A percentile compares a stretch with the other conserved stretches of the same genome.
These are phyloP conservation scores for Celoporthe dispersa DNA, from an alignment of 2,329 filamentous ascomycete genomes.

Conservation along the genomic window DNA sequence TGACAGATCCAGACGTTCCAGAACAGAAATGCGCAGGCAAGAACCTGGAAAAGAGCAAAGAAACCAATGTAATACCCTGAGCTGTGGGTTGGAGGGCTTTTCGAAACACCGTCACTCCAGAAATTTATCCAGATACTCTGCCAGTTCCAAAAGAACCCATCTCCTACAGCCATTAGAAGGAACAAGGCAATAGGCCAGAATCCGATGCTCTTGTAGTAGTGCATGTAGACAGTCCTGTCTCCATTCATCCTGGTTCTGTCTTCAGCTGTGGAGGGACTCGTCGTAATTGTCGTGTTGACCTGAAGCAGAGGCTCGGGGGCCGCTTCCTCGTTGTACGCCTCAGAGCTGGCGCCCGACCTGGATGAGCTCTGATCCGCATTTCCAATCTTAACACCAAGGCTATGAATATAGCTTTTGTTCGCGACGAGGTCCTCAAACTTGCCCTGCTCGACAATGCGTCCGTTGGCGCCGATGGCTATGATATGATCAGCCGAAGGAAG, in stretches of 20 bases:
- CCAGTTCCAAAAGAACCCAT: slow-evolving; percentile 37
- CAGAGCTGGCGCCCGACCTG: not conserved
- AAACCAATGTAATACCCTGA: slow-evolving; percentile 20
- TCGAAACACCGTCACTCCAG: slow-evolving; percentile 19
- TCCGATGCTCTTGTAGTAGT: slow-evolving; percentile 40
- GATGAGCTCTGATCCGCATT: not conserved
- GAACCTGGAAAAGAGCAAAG: slow-evolving; percentile 18
- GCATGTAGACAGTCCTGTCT: slow-evolving; percentile 38
- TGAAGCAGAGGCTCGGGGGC: slow-evolving; percentile 28
- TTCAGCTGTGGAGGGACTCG: slow-evolving; percentile 1
- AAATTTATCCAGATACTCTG: slow-evolving; percentile 41
- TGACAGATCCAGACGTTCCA: not conserved
- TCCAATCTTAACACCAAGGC: slow-evolving; percentile 38
- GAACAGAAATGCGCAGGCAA: slow-evolving; percentile 8
- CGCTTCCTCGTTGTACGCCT: not conserved
- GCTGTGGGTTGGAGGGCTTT: slow-evolving; percentile 3
- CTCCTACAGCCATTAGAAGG: slow-evolving; percentile 32
- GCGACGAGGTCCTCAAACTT: slow-evolving; percentile 43
- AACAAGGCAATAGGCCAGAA: slow-evolving; percentile 31
- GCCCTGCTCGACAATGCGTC: slow-evolving; percentile 49
- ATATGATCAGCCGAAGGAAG: slow-evolving; percentile 51
- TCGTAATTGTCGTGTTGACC: not conserved
- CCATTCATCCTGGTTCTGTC: slow-evolving; percentile 7
- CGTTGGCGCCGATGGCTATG: slow-evolving; percentile 47
- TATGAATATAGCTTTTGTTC: slow-evolving; percentile 45